Percentiles rank a stretch among this genome's conserved stretches.
Conservation (phyloP, 441 rosid genomes). For the Aquilaria agallochum region DNA sequence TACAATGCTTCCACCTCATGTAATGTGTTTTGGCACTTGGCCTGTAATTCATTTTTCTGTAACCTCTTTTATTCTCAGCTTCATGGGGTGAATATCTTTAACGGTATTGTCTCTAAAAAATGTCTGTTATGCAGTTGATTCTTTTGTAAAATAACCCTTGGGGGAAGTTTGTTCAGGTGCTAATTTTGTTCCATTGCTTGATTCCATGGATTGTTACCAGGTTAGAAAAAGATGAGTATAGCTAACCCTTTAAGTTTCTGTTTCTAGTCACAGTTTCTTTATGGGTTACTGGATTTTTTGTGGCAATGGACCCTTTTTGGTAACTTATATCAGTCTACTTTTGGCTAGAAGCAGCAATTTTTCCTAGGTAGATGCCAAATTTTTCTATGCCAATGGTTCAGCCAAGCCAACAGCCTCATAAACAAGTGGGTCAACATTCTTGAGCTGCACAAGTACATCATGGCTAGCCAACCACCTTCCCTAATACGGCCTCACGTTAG, state of each 20-base stretch:
- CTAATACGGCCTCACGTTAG: slow-evolving; percentile 55
- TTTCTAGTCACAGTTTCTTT: too few relatives aligned
- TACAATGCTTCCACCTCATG: slow-evolving; percentile 59
- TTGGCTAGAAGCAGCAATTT: slow-evolving; percentile 62
- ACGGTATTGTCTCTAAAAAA: too few relatives aligned
- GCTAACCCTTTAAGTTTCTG: too few relatives aligned
- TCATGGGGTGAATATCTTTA: neutral
- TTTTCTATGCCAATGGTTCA: slow-evolving; percentile 54
- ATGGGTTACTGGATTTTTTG: too few relatives aligned
- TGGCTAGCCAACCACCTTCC: slow-evolving; percentile 48
- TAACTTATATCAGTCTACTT: slow-evolving; percentile 41
- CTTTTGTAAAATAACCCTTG: too few relatives aligned
- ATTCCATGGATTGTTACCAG: too few relatives aligned
- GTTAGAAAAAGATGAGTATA: too few relatives aligned
- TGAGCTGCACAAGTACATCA: slow-evolving; percentile 50
- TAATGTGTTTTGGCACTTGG: slow-evolving; percentile 13
- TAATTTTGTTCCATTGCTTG: too few relatives aligned
- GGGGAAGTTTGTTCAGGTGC: too few relatives aligned
- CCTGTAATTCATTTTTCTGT: neutral
- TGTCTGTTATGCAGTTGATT: too few relatives aligned
- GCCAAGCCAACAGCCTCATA: slow-evolving; percentile 63
- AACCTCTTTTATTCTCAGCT: neutral
- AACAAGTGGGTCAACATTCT: slow-evolving; percentile 56
- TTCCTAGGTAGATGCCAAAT: neutral
- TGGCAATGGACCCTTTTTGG: neutral